Conservation (phyloP, 2,329 filamentous ascomycete species). For the Monilinia vaccinii-corymbosi region DNA sequence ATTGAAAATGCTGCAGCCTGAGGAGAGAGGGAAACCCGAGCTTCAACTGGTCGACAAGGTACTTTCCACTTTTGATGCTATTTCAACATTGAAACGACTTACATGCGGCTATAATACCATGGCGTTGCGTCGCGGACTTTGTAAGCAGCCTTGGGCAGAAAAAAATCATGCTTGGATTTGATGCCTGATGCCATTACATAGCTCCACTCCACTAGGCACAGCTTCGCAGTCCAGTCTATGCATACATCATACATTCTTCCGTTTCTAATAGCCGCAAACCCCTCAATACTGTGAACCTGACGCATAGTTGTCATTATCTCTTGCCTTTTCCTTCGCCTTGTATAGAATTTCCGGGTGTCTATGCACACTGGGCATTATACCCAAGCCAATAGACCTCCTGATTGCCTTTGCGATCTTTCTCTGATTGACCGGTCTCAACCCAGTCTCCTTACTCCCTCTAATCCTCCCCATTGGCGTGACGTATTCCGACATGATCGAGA, state of each 20-base stretch:
- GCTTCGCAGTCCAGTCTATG: neutral
- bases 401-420: constrained; percentile 89
- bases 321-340: constrained; percentile 11
- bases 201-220: neutral
- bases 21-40: neutral
- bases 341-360: constrained; percentile 71
- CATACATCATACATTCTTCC: neutral
- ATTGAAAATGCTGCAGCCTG: neutral
- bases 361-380: constrained; percentile 86
- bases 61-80: neutral
- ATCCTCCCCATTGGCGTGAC: constrained; percentile 81
- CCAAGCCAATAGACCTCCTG: constrained; percentile 76
- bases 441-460: constrained; percentile 64
- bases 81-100: neutral
- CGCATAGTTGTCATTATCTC: neutral
- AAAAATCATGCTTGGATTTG: neutral
- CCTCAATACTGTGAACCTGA: neutral
- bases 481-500: constrained; percentile 82
- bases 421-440: constrained; percentile 81
- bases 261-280: neutral
- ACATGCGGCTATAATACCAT: neutral
- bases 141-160: neutral
- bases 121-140: neutral
- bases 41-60: neutral
- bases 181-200: neutral